Percentiles rank a stretch among this genome's conserved stretches.
phyloP scores from a whole-genome alignment of 2,329 filamentous ascomycete species.

The Tolypocladium paradoxum region DNA sequence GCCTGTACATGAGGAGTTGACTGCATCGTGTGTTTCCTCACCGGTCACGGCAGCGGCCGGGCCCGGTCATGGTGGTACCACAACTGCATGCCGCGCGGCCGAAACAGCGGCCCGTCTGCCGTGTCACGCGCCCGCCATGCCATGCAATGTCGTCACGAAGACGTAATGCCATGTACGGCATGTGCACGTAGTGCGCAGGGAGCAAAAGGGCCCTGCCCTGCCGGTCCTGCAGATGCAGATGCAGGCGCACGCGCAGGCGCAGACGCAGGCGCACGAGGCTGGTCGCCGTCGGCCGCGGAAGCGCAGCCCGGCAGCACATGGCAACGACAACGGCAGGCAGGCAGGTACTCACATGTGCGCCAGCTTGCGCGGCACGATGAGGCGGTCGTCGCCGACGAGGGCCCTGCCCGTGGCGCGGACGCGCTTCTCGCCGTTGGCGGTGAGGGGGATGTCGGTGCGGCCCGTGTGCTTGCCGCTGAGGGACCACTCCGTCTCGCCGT shows the following conservation, averaged over 20 bases:
- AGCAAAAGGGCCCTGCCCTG: background rate
- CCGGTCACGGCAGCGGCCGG: background rate
- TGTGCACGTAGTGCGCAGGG: background rate
- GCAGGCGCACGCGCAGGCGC: too few species aligned
- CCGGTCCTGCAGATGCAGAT: background rate
- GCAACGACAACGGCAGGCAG: background rate
- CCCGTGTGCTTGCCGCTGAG: conserved; percentile 79
- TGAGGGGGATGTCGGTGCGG: conserved; percentile 75
- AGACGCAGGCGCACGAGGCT: background rate
- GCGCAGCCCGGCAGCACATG: background rate
- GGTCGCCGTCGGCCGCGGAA: background rate
- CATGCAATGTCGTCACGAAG: background rate
- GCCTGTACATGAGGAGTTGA: background rate
- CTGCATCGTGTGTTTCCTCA: background rate
- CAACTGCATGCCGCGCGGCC: background rate
- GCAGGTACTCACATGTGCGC: conserved; percentile 59
- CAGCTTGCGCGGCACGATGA: conserved; percentile 74
- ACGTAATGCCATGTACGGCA: background rate
- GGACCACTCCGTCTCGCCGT: conserved; percentile 95
- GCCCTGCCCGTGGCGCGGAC: conserved; percentile 69
- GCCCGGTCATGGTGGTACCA: background rate
- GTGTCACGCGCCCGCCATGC: background rate
- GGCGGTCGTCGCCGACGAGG: conserved; percentile 69
- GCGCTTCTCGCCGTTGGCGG: conserved; percentile 67
- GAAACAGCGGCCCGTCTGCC: background rate